Conservation (phyloP, 306 rosid genomes). For the Gleditsia sinensis region DNA sequence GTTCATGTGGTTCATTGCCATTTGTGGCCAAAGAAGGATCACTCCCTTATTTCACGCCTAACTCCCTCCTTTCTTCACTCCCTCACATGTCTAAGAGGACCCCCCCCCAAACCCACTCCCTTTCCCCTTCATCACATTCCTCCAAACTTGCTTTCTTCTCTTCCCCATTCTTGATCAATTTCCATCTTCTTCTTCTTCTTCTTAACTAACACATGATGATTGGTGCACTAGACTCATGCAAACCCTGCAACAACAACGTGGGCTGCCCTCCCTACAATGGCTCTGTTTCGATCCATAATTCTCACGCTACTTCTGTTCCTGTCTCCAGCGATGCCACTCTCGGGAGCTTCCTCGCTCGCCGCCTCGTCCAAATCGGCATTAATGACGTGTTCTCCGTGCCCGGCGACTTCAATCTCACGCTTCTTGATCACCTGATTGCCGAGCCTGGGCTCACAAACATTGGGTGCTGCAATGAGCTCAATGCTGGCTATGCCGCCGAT, state of each 20-base stretch:
- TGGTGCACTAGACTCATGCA: slow-evolving; percentile 27
- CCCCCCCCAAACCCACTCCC: not conserved
- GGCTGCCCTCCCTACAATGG: slow-evolving; percentile 30
- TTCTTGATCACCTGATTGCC: slow-evolving; percentile 52
- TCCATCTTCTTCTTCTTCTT: not conserved
- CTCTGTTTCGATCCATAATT: slow-evolving; percentile 12
- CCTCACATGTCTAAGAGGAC: not conserved
- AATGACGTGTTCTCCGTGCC: slow-evolving; percentile 49
- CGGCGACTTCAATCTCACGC: slow-evolving; percentile 54
- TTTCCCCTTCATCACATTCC: not conserved
- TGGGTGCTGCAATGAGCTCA: slow-evolving; percentile 61
- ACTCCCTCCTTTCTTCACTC: not conserved
- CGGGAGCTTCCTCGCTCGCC: slow-evolving; percentile 51
- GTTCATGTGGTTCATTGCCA: too few relatives aligned
- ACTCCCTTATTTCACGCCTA: slow-evolving; percentile 14
- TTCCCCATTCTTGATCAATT: not conserved
- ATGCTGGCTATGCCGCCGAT: slow-evolving; percentile 55
- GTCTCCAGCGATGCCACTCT: slow-evolving; percentile 38
- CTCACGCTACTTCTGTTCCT: slow-evolving; percentile 13
- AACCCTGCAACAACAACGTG: slow-evolving; percentile 32
- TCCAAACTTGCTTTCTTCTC: not conserved
- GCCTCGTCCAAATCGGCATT: slow-evolving; percentile 47
- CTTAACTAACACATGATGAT: slow-evolving; percentile 3
- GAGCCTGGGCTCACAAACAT: slow-evolving; percentile 48
- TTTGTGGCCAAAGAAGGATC: too few relatives aligned